Evolutionary conservation across 768 basidiomycete genomes (phyloP), one percentile per base, ranked within the genome.

Genomic region (Lentinula edodes): DNA sequence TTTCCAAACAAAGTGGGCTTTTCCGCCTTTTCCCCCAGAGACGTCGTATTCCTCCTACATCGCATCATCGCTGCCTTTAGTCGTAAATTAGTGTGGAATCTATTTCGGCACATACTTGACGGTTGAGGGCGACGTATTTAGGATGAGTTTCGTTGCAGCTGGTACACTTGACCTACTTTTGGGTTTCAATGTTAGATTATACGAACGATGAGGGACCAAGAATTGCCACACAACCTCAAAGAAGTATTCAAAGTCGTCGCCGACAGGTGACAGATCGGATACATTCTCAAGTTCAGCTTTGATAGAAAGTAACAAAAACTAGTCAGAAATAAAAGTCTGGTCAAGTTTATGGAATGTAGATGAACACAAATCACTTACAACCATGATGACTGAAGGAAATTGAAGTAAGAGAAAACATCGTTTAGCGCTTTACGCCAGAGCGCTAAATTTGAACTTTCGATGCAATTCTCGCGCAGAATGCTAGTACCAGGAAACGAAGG

Each of bases 271-370:
- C 34, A 94, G 75, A 66, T 84, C 76, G 8, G 90, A 89, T 62
- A 93, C 85, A 65, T 89, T 88, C 70, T 93, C 90, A 48, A 94
- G 80, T 3, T 90, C 88, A 10, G 91, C 92, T 73, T 86, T 86
- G 71, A 91, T 89, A 51, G 48, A 62, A 16, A 64, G 59, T n/a
- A 54, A 23, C 8, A 64, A 51, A 9, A 53, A 51, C 54, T 61
- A 23, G 12, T 18, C 1, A 23, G 28, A 34, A 20, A 46, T 46
- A 28, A 28, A 28, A 28, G 2, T 28, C 28, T 28, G 28, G 28
- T 28, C 3, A 28, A 28, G 28, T 28, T 4, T 28, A 28, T 28
- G 28, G 28, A 28, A 28, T 3, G 28, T 2, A 28, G 3, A 28
- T 28, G 28, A 28, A 28, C 28, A 28, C 28, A 28, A 28, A 28